These are phyloP conservation scores for Botrytis hyacinthi DNA, from an alignment of 2,329 filamentous ascomycete genomes.

Conservation along the genomic window DNA sequence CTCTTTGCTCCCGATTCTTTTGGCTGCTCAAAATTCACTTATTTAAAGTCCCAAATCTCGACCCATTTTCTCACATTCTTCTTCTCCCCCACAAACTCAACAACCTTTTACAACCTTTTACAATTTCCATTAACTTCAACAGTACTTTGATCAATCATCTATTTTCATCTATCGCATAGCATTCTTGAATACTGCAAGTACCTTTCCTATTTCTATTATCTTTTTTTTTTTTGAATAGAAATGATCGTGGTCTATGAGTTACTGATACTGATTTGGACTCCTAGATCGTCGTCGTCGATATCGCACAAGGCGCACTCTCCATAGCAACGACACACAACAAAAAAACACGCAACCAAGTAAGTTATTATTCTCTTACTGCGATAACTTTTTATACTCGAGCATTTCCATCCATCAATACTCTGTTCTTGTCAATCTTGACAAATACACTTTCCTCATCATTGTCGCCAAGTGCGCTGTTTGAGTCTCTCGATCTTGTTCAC, in stretches of 20 bases:
- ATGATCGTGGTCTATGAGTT: not conserved
- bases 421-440: not conserved
- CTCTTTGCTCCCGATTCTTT: not conserved
- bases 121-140: conserved; percentile 5
- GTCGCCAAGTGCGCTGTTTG: not conserved
- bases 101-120: not conserved
- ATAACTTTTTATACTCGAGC: not conserved
- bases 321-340: not conserved
- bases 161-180: not conserved
- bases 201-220: not conserved
- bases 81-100: conserved; percentile 5
- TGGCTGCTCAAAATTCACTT: not conserved
- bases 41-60: conserved; percentile 3
- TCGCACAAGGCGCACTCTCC: not conserved
- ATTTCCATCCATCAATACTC: not conserved
- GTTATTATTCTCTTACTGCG: too few relatives aligned
- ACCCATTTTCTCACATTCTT: not conserved
- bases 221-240: not conserved
- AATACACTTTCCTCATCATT: not conserved
- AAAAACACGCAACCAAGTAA: not conserved
- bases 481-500: conserved; percentile 14
- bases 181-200: not conserved
- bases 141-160: not conserved
- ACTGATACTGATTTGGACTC: not conserved
- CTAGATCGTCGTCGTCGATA: not conserved